Conservation (phyloP, 805 yeast genomes). For the Candida yuanshanica region DNA sequence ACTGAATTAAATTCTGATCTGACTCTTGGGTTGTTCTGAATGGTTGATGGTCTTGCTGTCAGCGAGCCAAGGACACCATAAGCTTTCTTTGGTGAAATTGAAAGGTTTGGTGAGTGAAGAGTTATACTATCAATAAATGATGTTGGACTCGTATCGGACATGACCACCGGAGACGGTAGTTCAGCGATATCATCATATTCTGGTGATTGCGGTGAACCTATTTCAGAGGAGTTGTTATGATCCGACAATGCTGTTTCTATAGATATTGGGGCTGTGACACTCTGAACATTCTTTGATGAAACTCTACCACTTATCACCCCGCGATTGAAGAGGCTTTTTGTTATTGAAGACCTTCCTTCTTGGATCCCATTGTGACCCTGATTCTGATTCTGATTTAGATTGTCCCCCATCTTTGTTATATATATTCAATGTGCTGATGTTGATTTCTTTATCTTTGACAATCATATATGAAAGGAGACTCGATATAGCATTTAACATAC, state of each 20-base stretch:
- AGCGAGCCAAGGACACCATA: constrained; percentile 17
- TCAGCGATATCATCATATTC: constrained; percentile 33
- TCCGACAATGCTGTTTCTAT: not conserved
- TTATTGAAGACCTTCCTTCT: not conserved
- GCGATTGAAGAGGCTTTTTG: not conserved
- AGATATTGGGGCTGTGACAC: not conserved
- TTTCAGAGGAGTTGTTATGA: not conserved
- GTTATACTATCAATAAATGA: constrained; percentile 1
- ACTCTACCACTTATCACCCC: not conserved
- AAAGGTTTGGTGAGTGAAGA: constrained; percentile 2
- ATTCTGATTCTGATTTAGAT: too few species aligned
- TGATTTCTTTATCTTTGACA: too few species aligned
- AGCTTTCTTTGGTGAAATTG: constrained; percentile 6
- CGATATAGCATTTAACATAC: too few species aligned
- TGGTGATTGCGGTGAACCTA: constrained; percentile 23
- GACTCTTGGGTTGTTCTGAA: constrained; percentile 19
- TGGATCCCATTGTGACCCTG: too few species aligned
- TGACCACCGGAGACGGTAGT: constrained; percentile 40
- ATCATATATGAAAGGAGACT: too few species aligned
- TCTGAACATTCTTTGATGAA: not conserved
- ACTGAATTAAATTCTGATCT: constrained; percentile 34
- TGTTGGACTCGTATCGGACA: constrained; percentile 6
- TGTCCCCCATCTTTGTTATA: too few species aligned
- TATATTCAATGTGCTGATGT: too few species aligned
- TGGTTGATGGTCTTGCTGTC: constrained; percentile 8